Conservation (phyloP, 352 stramenopile genomes). For the Salisapilia sapeloensis region DNA sequence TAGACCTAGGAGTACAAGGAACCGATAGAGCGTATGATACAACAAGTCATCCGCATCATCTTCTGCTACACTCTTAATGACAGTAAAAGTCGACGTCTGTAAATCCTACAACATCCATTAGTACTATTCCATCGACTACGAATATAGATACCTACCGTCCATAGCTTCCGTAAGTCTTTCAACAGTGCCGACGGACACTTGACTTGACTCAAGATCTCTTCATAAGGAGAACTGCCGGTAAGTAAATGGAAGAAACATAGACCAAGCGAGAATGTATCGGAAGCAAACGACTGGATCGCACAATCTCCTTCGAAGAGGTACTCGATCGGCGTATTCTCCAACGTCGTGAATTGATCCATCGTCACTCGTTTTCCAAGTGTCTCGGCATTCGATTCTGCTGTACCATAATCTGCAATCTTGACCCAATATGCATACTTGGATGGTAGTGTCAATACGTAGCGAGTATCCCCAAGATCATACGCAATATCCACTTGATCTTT, state of each 20-base stretch:
- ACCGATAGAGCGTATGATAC: constrained; percentile 93
- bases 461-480: constrained; percentile 33
- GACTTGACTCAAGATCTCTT: constrained; percentile 93
- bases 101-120: neutral
- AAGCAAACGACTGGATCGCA: constrained; percentile 80
- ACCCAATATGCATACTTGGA: constrained; percentile 70
- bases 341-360: constrained; percentile 92
- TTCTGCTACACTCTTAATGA: constrained; percentile 37
- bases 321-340: constrained; percentile 96
- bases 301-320: constrained; percentile 88
- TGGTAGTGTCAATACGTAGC: constrained; percentile 42
- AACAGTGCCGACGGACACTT: constrained; percentile 77
- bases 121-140: neutral
- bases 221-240: constrained; percentile 90
- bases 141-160: constrained; percentile 36
- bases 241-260: constrained; percentile 95
- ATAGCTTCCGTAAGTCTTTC: constrained; percentile 74
- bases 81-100: constrained; percentile 44
- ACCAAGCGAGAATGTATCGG: constrained; percentile 92
- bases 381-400: constrained; percentile 79
- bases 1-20: constrained; percentile 91
- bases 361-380: constrained; percentile 83
- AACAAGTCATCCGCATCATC: constrained; percentile 74
- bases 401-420: constrained; percentile 98
- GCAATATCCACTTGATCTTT: constrained; percentile 14